Evolutionary conservation across 1,284 basidiomycete genomes (phyloP), one percentile per base, ranked within the genome.

Genomic region (Macrocybe sp.): DNA sequence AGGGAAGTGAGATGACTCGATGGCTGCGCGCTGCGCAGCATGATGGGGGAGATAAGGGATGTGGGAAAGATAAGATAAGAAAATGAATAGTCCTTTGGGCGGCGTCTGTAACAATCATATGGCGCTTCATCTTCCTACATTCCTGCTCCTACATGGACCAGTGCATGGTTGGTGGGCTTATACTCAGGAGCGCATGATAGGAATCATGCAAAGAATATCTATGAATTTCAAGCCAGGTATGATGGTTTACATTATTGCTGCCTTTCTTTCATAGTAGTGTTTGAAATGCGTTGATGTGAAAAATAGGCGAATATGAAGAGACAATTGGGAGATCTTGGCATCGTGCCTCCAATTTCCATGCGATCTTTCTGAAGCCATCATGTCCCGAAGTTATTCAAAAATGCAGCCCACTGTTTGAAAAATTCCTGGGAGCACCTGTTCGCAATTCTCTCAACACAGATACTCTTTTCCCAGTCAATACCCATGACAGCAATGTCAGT

Each of bases 101-200:
- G n/a, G n/a, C n/a, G n/a, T n/a, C n/a, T n/a, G n/a, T n/a, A n/a
- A n/a, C n/a, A n/a, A n/a, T n/a, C n/a, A n/a, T n/a, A 56, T 54
- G 38, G 53, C 55, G 4, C 32, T 58, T n/a, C 59, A 61, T 41
- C 7, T 61, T n/a, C 43, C 41, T 1, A 45, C 59, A 29, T 60
- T 52, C 37, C 35, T 60, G 3, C 7, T 1, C 7, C 45, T 50
- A 40, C 60, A 52, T 48, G 57, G 59, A 10, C 59, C 57, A 14
- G 47, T 47, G 7, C 46, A 53, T 39, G 44, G 46, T 11, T 61
- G 57, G 59, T 59, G 59, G 57, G 44, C 54, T 9, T 60, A 49
- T 46, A 57, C 56, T 1, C 58, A 49, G 11, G 56, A 60, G 43
- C 41, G 54, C 1, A 48, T 54, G 7, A 62, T 59, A 35, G 58